phyloP scores from a whole-genome alignment of 148 eudicot genomes.

The Chenopodium album region DNA sequence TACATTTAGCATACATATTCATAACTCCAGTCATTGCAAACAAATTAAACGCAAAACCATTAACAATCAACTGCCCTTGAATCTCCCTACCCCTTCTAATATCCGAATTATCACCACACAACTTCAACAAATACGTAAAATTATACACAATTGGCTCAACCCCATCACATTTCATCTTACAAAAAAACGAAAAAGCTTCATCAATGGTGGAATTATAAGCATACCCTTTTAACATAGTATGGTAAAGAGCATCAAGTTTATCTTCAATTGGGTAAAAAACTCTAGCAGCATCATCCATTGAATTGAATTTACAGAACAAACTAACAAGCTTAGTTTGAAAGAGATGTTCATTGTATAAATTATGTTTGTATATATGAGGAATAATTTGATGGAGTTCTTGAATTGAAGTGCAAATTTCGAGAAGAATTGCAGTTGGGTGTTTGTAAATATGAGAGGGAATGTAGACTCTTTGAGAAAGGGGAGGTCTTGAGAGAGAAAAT shows the following conservation, averaged over 20 bases:
- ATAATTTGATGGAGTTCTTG: constrained; percentile 54
- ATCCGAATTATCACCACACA: constrained; percentile 56
- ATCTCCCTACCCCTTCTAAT: constrained; percentile 56
- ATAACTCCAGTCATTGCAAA: constrained; percentile 66
- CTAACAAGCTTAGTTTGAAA: constrained; percentile 78
- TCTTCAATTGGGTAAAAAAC: constrained; percentile 55
- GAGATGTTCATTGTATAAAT: constrained; percentile 52
- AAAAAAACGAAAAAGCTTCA: constrained; percentile 42
- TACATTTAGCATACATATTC: constrained; percentile 78
- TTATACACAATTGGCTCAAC: constrained; percentile 57
- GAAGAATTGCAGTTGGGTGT: constrained; percentile 73
- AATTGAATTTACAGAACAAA: constrained; percentile 54
- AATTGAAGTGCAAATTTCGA: constrained; percentile 62
- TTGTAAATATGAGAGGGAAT: constrained; percentile 65
- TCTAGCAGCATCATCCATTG: constrained; percentile 53
- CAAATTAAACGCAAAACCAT: constrained; percentile 53
- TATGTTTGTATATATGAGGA: constrained; percentile 61
- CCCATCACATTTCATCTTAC: constrained; percentile 51
- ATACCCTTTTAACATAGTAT: constrained; percentile 39
- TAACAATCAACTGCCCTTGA: constrained; percentile 54
- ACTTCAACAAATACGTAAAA: constrained; percentile 64
- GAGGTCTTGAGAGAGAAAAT: constrained; percentile 23
- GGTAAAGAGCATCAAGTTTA: constrained; percentile 26
- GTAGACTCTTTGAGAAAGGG: constrained; percentile 44
- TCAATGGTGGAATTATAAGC: constrained; percentile 37